A percentile compares a stretch with the other conserved stretches of the same genome.
These are phyloP conservation scores for Dioscorea zingiberensis DNA, from an alignment of 106 monocot species.

Conservation along the genomic window DNA sequence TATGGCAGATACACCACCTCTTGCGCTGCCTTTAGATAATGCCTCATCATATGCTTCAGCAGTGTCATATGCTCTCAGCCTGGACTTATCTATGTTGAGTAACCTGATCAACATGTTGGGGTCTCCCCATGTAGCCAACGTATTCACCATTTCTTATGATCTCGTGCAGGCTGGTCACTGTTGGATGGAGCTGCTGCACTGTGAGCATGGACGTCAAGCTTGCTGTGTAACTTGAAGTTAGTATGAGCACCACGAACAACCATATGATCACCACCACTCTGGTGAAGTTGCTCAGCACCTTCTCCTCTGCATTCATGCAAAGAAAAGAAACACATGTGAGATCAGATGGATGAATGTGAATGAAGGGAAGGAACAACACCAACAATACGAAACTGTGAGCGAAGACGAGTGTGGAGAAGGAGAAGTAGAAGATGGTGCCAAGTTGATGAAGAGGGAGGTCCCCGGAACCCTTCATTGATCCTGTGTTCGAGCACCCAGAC, in stretches of 20 bases:
- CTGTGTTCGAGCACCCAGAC: constrained; percentile 11
- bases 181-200: constrained; percentile 54
- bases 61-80: constrained; percentile 31
- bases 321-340: neutral
- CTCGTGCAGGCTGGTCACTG: constrained; percentile 36
- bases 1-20: constrained; percentile 56
- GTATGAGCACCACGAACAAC: constrained; percentile 73
- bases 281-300: constrained; percentile 44
- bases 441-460: neutral
- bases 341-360: too few species aligned
- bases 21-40: constrained; percentile 37
- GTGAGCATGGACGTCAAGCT: constrained; percentile 77
- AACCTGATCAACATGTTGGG: constrained; percentile 11
- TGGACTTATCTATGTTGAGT: constrained; percentile 17
- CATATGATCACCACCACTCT: constrained; percentile 65
- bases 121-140: constrained; percentile 45
- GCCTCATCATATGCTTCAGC: constrained; percentile 50
- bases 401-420: constrained; percentile 14
- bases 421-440: constrained; percentile 12
- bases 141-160: constrained; percentile 29
- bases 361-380: too few species aligned
- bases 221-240: constrained; percentile 76
- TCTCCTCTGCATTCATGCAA: constrained; percentile 13
- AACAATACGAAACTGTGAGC: constrained; percentile 15
- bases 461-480: constrained; percentile 3